Conservation (phyloP, 2,329 filamentous ascomycete genomes). For the Sporothrix sp. region DNA sequence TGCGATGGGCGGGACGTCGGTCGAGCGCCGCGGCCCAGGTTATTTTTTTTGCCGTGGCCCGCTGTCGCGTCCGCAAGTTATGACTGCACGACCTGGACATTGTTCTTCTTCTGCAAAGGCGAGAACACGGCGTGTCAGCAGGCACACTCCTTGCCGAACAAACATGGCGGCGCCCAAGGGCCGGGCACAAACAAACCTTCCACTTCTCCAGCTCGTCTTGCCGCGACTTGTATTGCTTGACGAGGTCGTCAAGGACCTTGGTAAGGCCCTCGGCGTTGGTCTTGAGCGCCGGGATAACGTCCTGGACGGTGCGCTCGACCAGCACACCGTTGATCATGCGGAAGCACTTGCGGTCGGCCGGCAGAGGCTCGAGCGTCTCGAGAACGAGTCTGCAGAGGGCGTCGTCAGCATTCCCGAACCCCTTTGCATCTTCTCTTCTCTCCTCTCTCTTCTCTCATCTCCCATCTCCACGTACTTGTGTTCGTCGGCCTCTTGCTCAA, state of each 20-base stretch:
- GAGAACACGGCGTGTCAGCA: not conserved
- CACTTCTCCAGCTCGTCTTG: constrained; percentile 94
- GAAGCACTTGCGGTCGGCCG: constrained; percentile 88
- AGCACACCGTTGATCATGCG: constrained; percentile 97
- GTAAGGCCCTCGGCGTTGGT: constrained; percentile 91
- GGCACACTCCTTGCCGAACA: no score
- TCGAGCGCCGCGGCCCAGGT: no score
- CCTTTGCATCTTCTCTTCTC: no score
- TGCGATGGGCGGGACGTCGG: no score
- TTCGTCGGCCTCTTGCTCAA: constrained; percentile 94
- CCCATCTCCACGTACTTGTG: constrained; percentile 71
- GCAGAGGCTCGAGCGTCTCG: constrained; percentile 76
- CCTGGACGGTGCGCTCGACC: constrained; percentile 85
- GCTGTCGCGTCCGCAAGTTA: constrained; percentile 26
- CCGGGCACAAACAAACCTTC: constrained; percentile 87
- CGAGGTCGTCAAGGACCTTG: constrained; percentile 85
- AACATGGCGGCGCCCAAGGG: no score
- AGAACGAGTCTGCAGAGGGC: constrained; percentile 71
- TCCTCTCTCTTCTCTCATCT: not conserved
- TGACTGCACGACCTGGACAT: constrained; percentile 76
- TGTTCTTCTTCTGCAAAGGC: constrained; percentile 70
- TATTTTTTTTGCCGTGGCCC: not conserved
- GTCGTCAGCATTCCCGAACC: no score
- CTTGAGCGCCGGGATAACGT: constrained; percentile 81
- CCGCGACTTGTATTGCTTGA: constrained; percentile 93